phyloP scores from a whole-genome alignment of 1,284 basidiomycete genomes.

The Sparassis latifolia region DNA sequence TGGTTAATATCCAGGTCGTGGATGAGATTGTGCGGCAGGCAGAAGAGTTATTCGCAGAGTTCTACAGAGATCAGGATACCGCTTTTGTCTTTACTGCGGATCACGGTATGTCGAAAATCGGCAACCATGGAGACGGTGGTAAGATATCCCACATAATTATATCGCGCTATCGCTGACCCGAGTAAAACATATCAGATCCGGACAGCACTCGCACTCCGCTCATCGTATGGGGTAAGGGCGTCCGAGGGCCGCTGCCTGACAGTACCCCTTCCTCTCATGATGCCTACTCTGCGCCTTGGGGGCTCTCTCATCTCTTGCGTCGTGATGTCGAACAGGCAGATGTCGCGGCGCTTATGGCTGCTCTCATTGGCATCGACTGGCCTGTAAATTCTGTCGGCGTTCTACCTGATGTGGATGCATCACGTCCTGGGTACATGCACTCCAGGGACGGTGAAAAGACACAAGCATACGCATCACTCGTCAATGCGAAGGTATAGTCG shows the following conservation, averaged over 20 bases:
- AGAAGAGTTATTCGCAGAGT: conserved; percentile 56
- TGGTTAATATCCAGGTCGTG: conserved; percentile 79
- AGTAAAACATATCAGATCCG: conserved; percentile 46
- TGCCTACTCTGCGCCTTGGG: conserved; percentile 62
- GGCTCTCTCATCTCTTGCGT: conserved; percentile 47
- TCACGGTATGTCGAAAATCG: conserved; percentile 87
- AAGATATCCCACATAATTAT: conserved; percentile 7
- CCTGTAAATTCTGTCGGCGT: conserved; percentile 76
- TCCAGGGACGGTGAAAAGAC: conserved; percentile 29
- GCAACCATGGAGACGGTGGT: conserved; percentile 90
- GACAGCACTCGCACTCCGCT: conserved; percentile 86
- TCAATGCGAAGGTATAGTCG: conserved; percentile 55
- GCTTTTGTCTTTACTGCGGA: conserved; percentile 85
- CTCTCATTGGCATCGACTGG: conserved; percentile 66
- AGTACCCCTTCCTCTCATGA: conserved; percentile 55
- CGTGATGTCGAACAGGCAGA: conserved; percentile 84
- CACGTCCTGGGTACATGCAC: conserved; percentile 47
- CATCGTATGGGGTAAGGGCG: conserved; percentile 79
- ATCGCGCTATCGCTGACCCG: conserved; percentile 1
- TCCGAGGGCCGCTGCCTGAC: conserved; percentile 60
- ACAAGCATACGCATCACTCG: conserved; percentile 53
- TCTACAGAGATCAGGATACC: conserved; percentile 67
- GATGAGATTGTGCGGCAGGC: conserved; percentile 72
- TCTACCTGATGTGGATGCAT: conserved; percentile 58
- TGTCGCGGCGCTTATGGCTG: conserved; percentile 73